Evolutionary conservation across 495 filamentous ascomycete genomes (phyloP), one percentile per base, ranked within the genome.

Genomic region (Massariosphaeria phaeospora): DNA sequence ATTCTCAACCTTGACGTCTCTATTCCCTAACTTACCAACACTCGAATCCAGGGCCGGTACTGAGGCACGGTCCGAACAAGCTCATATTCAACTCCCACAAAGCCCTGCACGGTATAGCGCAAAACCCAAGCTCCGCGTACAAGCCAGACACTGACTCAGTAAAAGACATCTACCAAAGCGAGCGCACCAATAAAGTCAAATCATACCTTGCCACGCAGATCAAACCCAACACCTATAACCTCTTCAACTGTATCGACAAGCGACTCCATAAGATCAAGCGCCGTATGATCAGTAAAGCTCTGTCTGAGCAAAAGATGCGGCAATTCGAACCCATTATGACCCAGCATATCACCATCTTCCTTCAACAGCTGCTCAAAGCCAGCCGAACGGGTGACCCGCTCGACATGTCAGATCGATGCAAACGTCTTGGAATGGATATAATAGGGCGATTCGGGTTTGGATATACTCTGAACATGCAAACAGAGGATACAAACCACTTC

Each of bases 371-470:
- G 9, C 17, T 30, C 17, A 30, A 46, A 42, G 35, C 67, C 12
- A 42, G 41, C 29, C 51, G 61, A 36, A 50, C 60, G 12, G 18
- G 50, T 15, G 52, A 38, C 30, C 35, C 59, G 6, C 57, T 50
- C 2, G 38, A 52, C 18, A 55, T 55, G 51, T 46, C 27, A 11
- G 40, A 55, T 15, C 10, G n/a, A 5, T 46, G 41, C 31, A 15
- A 21, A 8, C 65, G 46, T 34, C 63, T 60, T 41, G 52, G 45
- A n/a, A 61, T 70, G 25, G 67, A 67, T 43, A 52, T 66, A 25
- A 66, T 67, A 26, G 58, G 64, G 7, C 64, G 62, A 33, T 31
- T 69, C 12, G 61, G 49, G 1, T 69, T 60, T 48, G 66, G 67
- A 2, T 33, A 27, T 33, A 27, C 34, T 12, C 66, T 69, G 41